Percentiles rank a stretch among this genome's conserved stretches.
Evolutionary conservation across 192 early-diverging fungal genomes (phyloP).

Genomic region (Entrophospora sp.): DNA sequence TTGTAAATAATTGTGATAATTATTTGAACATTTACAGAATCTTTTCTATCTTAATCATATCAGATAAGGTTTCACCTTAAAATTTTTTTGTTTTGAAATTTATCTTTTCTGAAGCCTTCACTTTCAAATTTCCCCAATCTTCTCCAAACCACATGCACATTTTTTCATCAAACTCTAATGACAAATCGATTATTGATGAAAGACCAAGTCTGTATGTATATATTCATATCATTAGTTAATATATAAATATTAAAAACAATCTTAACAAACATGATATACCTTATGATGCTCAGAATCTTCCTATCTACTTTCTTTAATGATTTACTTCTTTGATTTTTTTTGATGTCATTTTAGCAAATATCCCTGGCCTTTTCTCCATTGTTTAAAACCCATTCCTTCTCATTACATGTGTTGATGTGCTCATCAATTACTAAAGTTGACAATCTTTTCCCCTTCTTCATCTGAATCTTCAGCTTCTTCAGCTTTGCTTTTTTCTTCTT

Average conservation of each 20-base stretch:
- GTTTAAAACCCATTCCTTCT: constrained; percentile 4
- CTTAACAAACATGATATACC: neutral
- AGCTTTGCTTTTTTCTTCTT: neutral
- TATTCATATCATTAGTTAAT: neutral
- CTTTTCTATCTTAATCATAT: constrained; percentile 15
- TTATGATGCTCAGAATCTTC: neutral
- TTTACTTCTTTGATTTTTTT: constrained; percentile 11
- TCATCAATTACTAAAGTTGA: neutral
- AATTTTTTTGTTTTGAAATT: constrained; percentile 13
- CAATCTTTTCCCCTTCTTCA: neutral
- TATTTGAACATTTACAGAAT: no score
- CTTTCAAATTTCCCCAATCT: constrained; percentile 12
- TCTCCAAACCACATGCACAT: neutral
- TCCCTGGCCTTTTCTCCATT: constrained; percentile 4
- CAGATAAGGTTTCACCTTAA: neutral
- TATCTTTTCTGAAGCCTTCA: neutral
- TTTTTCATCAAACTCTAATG: neutral
- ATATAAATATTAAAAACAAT: constrained; percentile 3
- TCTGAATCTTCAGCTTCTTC: neutral
- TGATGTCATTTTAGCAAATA: neutral
- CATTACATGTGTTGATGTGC: neutral
- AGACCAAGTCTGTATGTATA: neutral
- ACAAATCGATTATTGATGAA: constrained; percentile 17
- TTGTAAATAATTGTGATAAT: no score
- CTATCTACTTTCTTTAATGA: neutral